These are phyloP conservation scores for Caloboletus firmus DNA, from an alignment of 1,284 basidiomycete genomes.

Conservation along the genomic window DNA sequence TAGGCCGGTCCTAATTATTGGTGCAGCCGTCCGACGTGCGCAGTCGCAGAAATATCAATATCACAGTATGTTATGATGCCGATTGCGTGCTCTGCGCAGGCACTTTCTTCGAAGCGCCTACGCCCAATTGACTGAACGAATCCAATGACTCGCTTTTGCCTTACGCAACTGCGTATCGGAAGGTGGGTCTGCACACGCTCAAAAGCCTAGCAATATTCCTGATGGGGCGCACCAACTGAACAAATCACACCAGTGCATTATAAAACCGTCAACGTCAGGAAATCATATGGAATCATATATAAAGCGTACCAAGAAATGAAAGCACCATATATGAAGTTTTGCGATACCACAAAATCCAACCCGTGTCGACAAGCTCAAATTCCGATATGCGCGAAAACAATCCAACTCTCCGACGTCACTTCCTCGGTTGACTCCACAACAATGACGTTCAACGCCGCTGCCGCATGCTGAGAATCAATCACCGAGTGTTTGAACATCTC, in stretches of 20 bases:
- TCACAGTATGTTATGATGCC: too few relatives aligned
- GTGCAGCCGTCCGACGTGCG: too few relatives aligned
- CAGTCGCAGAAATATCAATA: too few relatives aligned
- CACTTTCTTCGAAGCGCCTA: too few relatives aligned
- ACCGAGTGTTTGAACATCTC: conserved; percentile 1
- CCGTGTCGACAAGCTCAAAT: background rate
- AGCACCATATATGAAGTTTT: background rate
- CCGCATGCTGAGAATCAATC: conserved; percentile 1
- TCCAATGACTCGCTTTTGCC: too few relatives aligned
- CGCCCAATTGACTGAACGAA: too few relatives aligned
- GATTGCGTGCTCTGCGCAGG: too few relatives aligned
- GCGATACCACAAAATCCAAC: background rate
- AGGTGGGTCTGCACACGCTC: too few relatives aligned
- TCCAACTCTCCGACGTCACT: background rate
- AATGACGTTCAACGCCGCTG: background rate
- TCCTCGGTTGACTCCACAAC: background rate
- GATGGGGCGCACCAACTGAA: background rate
- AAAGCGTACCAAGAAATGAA: background rate
- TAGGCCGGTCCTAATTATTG: too few relatives aligned
- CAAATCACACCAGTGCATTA: background rate
- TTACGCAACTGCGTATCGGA: too few relatives aligned
- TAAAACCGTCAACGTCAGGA: background rate
- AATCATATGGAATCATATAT: background rate
- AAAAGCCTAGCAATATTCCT: too few relatives aligned
- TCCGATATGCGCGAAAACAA: background rate